phyloP scores from a whole-genome alignment of 1,284 basidiomycete species.

The Austroboletus olivaceoglutinosus region DNA sequence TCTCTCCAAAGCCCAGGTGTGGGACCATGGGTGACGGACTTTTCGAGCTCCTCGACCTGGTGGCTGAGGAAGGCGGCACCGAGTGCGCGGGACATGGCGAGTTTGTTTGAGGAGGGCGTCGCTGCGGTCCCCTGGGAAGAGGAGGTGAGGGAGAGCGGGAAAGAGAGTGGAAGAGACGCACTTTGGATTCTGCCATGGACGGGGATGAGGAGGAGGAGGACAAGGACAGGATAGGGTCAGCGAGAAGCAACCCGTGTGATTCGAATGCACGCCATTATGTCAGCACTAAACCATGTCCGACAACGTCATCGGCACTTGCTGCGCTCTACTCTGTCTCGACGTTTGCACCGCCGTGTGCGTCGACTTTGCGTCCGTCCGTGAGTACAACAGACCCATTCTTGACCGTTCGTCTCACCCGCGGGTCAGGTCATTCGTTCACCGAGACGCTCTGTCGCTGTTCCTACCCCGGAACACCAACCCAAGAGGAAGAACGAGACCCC shows the following conservation, averaged over 20 bases:
- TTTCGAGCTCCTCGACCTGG: conserved; percentile 80
- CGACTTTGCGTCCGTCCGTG: conserved; percentile 23
- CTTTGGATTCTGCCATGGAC: conserved; percentile 25
- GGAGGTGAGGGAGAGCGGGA: background rate
- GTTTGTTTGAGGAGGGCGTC: conserved; percentile 43
- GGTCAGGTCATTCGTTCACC: conserved; percentile 25
- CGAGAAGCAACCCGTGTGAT: background rate
- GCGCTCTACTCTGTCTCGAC: conserved; percentile 24
- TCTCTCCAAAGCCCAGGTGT: conserved; percentile 60
- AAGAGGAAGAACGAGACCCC: conserved; percentile 20
- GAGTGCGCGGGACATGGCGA: conserved; percentile 78
- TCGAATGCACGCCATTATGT: conserved; percentile 5
- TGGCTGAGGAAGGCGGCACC: conserved; percentile 81
- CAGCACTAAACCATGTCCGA: conserved; percentile 19
- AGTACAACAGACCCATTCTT: background rate
- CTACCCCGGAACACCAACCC: conserved; percentile 5
- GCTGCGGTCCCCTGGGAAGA: conserved; percentile 21
- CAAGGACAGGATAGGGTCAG: too few relatives aligned
- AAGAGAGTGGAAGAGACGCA: background rate
- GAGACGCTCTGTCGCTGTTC: conserved; percentile 25
- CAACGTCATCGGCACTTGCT: conserved; percentile 22
- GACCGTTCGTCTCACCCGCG: background rate
- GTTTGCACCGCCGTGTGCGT: conserved; percentile 24
- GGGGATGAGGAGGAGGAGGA: background rate
- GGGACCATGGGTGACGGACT: conserved; percentile 57